phyloP scores from a whole-genome alignment of 2,329 filamentous ascomycete species.

The Colletotrichum sublineola region DNA sequence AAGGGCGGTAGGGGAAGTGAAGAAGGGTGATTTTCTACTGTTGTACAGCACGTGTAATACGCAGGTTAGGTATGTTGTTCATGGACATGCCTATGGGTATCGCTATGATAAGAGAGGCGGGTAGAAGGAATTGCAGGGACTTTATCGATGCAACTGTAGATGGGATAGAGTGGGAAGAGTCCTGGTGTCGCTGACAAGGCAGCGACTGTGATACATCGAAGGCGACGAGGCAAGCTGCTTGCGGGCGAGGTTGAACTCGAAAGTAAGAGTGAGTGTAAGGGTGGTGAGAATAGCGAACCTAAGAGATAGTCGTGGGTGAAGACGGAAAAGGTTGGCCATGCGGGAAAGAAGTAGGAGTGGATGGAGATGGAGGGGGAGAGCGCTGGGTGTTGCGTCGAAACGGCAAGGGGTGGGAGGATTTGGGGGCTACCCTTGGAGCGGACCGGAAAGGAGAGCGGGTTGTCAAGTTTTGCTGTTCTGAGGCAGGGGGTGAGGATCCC shows the following conservation, averaged over 20 bases:
- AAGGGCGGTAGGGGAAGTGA: not conserved
- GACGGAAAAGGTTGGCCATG: slow-evolving; percentile 15
- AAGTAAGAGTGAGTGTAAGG: not conserved
- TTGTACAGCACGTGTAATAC: not conserved
- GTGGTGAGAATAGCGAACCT: slow-evolving; percentile 1
- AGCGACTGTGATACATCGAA: slow-evolving; percentile 21
- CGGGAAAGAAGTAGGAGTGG: slow-evolving; percentile 21
- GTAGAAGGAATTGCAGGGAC: slow-evolving; percentile 1
- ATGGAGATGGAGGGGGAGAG: slow-evolving; percentile 14
- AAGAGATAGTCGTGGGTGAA: slow-evolving; percentile 3
- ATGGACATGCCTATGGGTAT: not conserved
- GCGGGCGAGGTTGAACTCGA: slow-evolving; percentile 2
- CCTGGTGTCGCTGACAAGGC: not conserved
- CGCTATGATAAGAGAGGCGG: not conserved
- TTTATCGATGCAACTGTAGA: not conserved
- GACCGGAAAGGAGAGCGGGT: slow-evolving; percentile 14
- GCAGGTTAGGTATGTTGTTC: not conserved
- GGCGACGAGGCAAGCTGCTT: slow-evolving; percentile 15
- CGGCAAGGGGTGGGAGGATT: slow-evolving; percentile 1
- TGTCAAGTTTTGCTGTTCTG: slow-evolving; percentile 28
- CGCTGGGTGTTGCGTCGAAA: slow-evolving; percentile 14
- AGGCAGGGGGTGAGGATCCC: not conserved
- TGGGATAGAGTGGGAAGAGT: not conserved
- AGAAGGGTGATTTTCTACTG: not conserved
- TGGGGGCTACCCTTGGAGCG: not conserved